These are phyloP conservation scores for Hypocrella siamensis DNA, from an alignment of 2,329 filamentous ascomycete genomes.

Conservation along the genomic window DNA sequence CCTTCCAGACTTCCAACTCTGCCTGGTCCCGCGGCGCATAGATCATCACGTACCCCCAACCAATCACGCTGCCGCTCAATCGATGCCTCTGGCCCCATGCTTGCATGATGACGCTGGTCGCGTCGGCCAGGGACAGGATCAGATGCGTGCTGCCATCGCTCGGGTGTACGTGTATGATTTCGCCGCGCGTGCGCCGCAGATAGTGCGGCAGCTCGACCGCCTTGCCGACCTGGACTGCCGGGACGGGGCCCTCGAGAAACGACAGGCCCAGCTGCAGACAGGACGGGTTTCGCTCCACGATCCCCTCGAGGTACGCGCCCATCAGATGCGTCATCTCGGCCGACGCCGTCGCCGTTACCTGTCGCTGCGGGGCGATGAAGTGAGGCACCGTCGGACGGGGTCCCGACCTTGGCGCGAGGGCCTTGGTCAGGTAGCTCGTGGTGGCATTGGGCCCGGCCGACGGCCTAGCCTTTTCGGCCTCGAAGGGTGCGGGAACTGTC, in stretches of 20 bases:
- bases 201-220: conserved; percentile 1
- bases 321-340: conserved; percentile 5
- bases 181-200: conserved; percentile 7
- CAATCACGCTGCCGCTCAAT: conserved; percentile 8
- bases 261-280: conserved; percentile 5
- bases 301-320: conserved; percentile 4
- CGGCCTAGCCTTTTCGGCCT: conserved; percentile 9
- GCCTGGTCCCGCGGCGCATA: conserved; percentile 7
- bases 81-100: conserved; percentile 24
- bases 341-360: conserved; percentile 4
- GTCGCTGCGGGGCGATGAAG: conserved; percentile 8
- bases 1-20: conserved; percentile 7
- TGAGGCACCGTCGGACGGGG: conserved; percentile 4
- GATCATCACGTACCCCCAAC: conserved; percentile 8
- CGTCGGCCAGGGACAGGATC: conserved; percentile 19
- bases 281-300: conserved; percentile 3
- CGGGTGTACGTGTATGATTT: conserved; percentile 20
- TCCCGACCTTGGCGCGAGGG: conserved; percentile 3
- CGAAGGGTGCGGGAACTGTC: conserved; percentile 8
- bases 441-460: conserved; percentile 4
- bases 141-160: conserved; percentile 21
- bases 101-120: conserved; percentile 14
- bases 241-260: conserved; percentile 6
- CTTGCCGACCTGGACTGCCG: conserved; percentile 6
- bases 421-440: conserved; percentile 4